Evolutionary conservation across 2,329 filamentous ascomycete genomes (phyloP).

Genomic region (Graphiopsis chlorocephala): DNA sequence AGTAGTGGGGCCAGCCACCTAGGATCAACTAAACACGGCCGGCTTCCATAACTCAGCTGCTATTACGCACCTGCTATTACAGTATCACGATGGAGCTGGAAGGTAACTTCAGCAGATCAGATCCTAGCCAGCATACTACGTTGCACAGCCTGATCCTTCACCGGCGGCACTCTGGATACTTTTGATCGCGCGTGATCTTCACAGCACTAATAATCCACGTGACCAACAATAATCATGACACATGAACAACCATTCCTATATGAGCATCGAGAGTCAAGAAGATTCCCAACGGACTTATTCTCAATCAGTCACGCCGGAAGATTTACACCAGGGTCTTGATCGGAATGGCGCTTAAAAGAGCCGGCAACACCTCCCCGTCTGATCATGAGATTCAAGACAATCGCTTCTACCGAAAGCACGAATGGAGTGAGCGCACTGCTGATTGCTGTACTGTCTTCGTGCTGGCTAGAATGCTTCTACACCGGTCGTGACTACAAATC

Average conservation of each 20-base stretch:
- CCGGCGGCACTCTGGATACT: background rate
- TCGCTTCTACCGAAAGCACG: too few species aligned
- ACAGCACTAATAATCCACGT: background rate
- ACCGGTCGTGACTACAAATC: too few species aligned
- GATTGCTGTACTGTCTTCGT: too few species aligned
- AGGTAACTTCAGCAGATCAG: background rate
- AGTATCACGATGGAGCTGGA: background rate
- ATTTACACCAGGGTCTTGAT: background rate
- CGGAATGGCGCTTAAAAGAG: background rate
- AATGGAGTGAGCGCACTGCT: too few species aligned
- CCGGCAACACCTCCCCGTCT: background rate
- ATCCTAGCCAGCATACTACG: background rate
- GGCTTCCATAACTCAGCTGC: background rate
- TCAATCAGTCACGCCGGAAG: background rate
- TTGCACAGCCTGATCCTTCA: constrained; percentile 1
- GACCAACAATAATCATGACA: background rate
- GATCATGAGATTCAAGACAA: background rate
- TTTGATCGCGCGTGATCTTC: background rate
- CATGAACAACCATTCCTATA: background rate
- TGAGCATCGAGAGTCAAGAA: background rate
- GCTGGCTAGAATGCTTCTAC: background rate
- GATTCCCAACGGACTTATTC: background rate
- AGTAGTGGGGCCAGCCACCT: background rate
- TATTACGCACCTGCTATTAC: too few species aligned
- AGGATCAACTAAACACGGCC: background rate